Base-by-base conservation (phyloP, 257 asterid genomes). In the Solanum gandarillasii region DNA sequence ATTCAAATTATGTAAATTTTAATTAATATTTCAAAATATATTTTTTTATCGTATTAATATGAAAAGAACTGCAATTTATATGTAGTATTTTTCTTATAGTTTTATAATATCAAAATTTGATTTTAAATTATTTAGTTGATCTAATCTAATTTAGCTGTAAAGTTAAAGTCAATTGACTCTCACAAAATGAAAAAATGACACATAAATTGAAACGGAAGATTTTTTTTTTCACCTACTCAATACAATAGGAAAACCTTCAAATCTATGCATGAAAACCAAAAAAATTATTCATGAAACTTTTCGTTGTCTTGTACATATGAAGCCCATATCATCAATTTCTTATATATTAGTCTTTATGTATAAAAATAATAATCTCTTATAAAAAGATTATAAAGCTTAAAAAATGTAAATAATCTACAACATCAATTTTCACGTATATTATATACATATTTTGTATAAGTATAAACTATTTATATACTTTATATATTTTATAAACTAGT, bases 61-160 rank as follows among this genome's bases (percentile, higher is more conserved):
- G 29, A 60, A 7, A 9, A 60, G 4, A 60, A 60, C 1, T 21
- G 16, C 3, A 10, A 6, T 2, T 65, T n/a, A 23, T n/a, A 46
- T 0, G 6, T 0, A 13, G 7, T 46, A 65, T 0, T 65, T n/a
- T 65, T n/a, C 7, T n/a, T 65, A 9, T 65, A n/a, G 6, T 67
- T 65, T 65, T 25, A 10, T 5, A 67, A 67, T 67, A 27, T 67
- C 74, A 25, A 67, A 67, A 25, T 5, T 25, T 67, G 6, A 67
- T 67, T 27, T 5, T 67, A 67, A 67, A 9, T 67, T 67, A 25
- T 25, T 0, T 3, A 67, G 18, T 67, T 27, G 16, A 27, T 67
- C 18, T 67, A 27, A 25, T 27, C 5, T 12, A 12, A 12, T 27
- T 0, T 67, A 25, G 9, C 5, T 12, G 7, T 67, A 25, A 67